These are phyloP conservation scores for Zygotorulaspora mrakii DNA, from an alignment of 1,139 yeast genomes.

Conservation along the genomic window DNA sequence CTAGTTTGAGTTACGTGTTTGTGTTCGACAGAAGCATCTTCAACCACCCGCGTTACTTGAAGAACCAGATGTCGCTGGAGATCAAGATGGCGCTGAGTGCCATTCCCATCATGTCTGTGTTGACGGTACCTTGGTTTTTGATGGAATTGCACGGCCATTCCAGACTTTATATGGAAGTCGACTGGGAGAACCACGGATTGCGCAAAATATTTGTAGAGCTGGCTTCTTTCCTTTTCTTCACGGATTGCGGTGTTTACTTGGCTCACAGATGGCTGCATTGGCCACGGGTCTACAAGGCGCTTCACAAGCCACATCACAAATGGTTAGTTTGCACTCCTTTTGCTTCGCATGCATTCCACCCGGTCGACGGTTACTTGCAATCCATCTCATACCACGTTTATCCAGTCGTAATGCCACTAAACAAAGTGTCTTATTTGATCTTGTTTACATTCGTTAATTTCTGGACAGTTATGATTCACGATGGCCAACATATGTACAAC, in stretches of 20 bases:
- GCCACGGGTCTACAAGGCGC: slow-evolving; percentile 76
- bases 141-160: slow-evolving; percentile 82
- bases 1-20: slow-evolving; percentile 66
- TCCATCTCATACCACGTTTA: slow-evolving; percentile 88
- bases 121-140: slow-evolving; percentile 87
- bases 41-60: slow-evolving; percentile 93
- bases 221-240: slow-evolving; percentile 79
- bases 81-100: slow-evolving; percentile 73
- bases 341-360: slow-evolving; percentile 98
- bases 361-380: slow-evolving; percentile 92
- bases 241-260: slow-evolving; percentile 87
- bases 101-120: slow-evolving; percentile 81
- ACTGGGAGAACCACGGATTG: slow-evolving; percentile 67
- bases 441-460: slow-evolving; percentile 88
- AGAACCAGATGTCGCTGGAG: slow-evolving; percentile 85
- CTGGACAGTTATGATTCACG: slow-evolving; percentile 99
- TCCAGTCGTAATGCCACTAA: slow-evolving; percentile 88
- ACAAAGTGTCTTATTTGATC: slow-evolving; percentile 74
- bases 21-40: slow-evolving; percentile 85
- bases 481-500: slow-evolving; percentile 90
- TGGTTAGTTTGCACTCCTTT: slow-evolving; percentile 98
- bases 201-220: slow-evolving; percentile 60
- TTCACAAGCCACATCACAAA: slow-evolving; percentile 99
- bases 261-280: slow-evolving; percentile 91
- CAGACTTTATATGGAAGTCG: slow-evolving; percentile 61